These are phyloP conservation scores for Stevia rebaudiana DNA, from an alignment of 140 eudicot genomes.

Conservation along the genomic window DNA sequence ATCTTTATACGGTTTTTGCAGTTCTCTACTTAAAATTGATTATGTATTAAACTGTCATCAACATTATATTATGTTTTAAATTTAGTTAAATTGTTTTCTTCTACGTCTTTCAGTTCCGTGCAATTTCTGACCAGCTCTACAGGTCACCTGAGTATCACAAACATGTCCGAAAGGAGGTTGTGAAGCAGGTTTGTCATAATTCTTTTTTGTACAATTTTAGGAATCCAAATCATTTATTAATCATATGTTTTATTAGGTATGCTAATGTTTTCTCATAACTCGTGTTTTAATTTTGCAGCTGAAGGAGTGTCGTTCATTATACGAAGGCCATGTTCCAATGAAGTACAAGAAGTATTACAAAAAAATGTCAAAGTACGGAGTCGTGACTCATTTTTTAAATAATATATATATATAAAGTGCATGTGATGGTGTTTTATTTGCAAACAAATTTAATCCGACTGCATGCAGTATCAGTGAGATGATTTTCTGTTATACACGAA, in stretches of 20 bases:
- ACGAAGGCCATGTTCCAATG: slow-evolving; percentile 93
- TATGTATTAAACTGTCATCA: no score
- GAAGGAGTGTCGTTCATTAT: slow-evolving; percentile 47
- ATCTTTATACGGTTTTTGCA: no score
- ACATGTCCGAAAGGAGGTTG: slow-evolving; percentile 82
- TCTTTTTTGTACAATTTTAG: background rate
- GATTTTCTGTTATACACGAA: slow-evolving; percentile 5
- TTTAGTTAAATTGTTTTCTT: slow-evolving; percentile 10
- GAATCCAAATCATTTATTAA: background rate
- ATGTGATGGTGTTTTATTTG: slow-evolving; percentile 13
- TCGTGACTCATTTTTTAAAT: slow-evolving; percentile 21
- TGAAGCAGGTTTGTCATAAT: slow-evolving; percentile 60
- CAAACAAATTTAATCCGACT: slow-evolving; percentile 7
- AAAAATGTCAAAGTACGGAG: slow-evolving; percentile 71
- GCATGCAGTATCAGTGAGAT: background rate
- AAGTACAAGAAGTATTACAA: slow-evolving; percentile 82
- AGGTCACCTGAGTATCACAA: slow-evolving; percentile 78
- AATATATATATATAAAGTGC: background rate
- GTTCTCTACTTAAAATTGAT: no score
- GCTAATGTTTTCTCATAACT: slow-evolving; percentile 20
- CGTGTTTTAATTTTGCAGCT: slow-evolving; percentile 50
- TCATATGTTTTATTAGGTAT: background rate
- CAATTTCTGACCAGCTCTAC: slow-evolving; percentile 79
- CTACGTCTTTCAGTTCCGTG: slow-evolving; percentile 64
- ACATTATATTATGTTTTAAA: background rate